These are phyloP conservation scores for Seiridium cupressi DNA, from an alignment of 2,329 filamentous ascomycete species.

Conservation along the genomic window DNA sequence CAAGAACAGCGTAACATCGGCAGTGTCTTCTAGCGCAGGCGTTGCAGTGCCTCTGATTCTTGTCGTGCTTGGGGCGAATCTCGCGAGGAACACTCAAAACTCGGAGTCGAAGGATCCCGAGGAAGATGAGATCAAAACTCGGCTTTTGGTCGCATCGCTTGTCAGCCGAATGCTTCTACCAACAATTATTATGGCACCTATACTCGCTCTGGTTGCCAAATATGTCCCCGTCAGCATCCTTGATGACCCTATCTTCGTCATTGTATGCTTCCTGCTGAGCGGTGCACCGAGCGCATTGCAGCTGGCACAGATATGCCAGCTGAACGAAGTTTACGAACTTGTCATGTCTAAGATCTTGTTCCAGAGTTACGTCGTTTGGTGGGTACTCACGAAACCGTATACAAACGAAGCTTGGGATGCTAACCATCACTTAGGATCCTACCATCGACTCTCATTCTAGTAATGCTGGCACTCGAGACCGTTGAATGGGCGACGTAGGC, in stretches of 20 bases:
- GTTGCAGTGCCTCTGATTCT: conserved; percentile 95
- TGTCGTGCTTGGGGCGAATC: conserved; percentile 90
- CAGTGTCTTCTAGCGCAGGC: conserved; percentile 78
- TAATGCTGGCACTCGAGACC: conserved; percentile 88
- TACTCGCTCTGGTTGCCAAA: conserved; percentile 84
- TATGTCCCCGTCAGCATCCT: conserved; percentile 90
- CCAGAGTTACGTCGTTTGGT: conserved; percentile 96
- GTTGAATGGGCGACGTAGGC: conserved; percentile 72
- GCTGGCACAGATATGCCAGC: conserved; percentile 95
- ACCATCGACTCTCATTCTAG: conserved; percentile 85
- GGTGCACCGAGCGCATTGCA: conserved; percentile 92
- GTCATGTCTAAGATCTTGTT: conserved; percentile 93
- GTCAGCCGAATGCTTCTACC: conserved; percentile 90
- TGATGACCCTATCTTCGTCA: conserved; percentile 96
- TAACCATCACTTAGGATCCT: conserved; percentile 66
- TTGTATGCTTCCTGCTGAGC: conserved; percentile 94
- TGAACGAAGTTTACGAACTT: conserved; percentile 93
- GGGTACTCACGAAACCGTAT: conserved; percentile 32
- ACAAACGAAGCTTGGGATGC: conserved; percentile 8
- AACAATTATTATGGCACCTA: conserved; percentile 86
- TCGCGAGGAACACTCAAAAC: conserved; percentile 86
- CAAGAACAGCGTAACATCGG: conserved; percentile 87
- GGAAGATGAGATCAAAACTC: conserved; percentile 66
- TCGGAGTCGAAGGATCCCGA: conserved; percentile 65
- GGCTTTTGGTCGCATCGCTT: conserved; percentile 81